Conservation (phyloP, 2,329 filamentous ascomycete genomes). For the Bipolaris oryzae region DNA sequence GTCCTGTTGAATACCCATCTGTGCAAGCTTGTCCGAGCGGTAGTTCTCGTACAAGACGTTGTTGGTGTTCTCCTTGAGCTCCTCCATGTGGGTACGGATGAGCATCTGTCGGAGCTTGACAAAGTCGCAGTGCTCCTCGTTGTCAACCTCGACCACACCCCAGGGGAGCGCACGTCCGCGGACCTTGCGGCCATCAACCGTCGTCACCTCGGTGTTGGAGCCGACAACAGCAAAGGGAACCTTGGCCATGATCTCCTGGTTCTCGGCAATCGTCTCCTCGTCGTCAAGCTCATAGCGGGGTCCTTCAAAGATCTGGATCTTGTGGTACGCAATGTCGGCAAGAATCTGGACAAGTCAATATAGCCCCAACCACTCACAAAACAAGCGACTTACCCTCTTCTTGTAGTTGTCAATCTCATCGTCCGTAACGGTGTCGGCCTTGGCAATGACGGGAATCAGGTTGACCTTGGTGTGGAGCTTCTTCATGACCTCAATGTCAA, state of each 20-base stretch:
- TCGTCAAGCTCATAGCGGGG: conserved; percentile 98
- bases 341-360: conserved; percentile 71
- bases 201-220: conserved; percentile 92
- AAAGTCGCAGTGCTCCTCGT: conserved; percentile 99
- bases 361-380: not conserved
- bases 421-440: conserved; percentile 96
- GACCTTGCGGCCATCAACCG: conserved; percentile 90
- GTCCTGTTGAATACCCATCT: conserved; percentile 98
- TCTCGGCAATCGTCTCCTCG: conserved; percentile 99
- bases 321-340: conserved; percentile 94
- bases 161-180: conserved; percentile 96
- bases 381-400: conserved; percentile 74
- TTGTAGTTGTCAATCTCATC: conserved; percentile 96
- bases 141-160: conserved; percentile 99
- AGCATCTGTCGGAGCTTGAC: conserved; percentile 99
- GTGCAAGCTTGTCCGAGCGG: conserved; percentile 97
- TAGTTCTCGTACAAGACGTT: conserved; percentile 99
- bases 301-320: conserved; percentile 98
- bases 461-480: conserved; percentile 99
- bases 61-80: conserved; percentile 99
- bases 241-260: conserved; percentile 99
- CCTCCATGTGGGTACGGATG: conserved; percentile 99
- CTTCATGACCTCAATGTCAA: conserved; percentile 99
- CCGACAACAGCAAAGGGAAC: conserved; percentile 98
- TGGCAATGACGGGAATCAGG: conserved; percentile 98